A percentile compares a stretch with the other conserved stretches of the same genome.
phyloP scores from a whole-genome alignment of 495 filamentous ascomycete genomes.

The Penicillium alfredii region DNA sequence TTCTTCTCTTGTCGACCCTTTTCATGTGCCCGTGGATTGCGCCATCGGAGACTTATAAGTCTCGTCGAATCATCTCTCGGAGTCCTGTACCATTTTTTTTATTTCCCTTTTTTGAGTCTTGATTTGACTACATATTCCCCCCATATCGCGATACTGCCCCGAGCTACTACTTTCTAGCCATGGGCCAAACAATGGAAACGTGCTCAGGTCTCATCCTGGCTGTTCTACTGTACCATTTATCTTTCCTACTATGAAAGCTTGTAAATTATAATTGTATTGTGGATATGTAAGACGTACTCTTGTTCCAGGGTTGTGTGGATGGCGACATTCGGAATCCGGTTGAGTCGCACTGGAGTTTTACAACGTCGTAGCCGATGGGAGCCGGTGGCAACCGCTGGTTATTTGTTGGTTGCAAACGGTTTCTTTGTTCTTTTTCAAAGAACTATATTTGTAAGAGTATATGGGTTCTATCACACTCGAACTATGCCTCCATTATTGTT shows the following conservation, averaged over 20 bases:
- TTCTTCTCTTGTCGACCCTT: background rate
- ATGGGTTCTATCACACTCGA: too few species aligned
- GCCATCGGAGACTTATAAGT: slow-evolving; percentile 10
- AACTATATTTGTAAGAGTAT: too few species aligned
- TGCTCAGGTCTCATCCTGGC: slow-evolving; percentile 1
- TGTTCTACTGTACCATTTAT: slow-evolving; percentile 1
- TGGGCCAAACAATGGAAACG: slow-evolving; percentile 16
- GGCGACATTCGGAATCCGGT: too few species aligned
- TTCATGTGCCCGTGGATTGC: too few species aligned
- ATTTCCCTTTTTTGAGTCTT: background rate
- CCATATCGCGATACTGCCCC: slow-evolving; percentile 10
- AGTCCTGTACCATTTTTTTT: slow-evolving; percentile 10
- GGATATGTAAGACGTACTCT: too few species aligned
- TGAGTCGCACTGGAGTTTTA: too few species aligned
- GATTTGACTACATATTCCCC: slow-evolving; percentile 20
- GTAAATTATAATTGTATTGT: background rate
- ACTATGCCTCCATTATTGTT: too few species aligned
- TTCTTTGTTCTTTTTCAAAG: too few species aligned
- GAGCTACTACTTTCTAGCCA: slow-evolving; percentile 27
- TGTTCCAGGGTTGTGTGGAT: slow-evolving; percentile 5
- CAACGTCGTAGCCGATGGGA: too few species aligned
- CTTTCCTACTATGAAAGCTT: slow-evolving; percentile 2
- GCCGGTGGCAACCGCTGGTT: too few species aligned
- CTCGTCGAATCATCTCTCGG: slow-evolving; percentile 16
- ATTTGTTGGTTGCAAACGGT: too few species aligned